Evolutionary conservation across 257 asterid species (phyloP).

Genomic region (Rehmannia glutinosa): DNA sequence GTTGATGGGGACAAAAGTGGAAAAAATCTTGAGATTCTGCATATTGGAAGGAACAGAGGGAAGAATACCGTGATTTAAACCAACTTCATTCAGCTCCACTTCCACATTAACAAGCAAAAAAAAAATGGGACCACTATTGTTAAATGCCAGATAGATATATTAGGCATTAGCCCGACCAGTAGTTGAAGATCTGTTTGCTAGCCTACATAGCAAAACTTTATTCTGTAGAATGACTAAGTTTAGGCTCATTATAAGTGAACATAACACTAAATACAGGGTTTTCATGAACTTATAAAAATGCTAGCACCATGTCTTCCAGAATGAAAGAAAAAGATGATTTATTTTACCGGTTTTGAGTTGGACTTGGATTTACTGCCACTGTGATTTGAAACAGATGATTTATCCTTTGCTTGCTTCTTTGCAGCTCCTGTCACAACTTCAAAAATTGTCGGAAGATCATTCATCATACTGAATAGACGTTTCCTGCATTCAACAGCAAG

Average conservation of each 20-base stretch:
- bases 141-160: too few relatives aligned
- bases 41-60: not conserved
- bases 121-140: not conserved
- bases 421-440: conserved; percentile 82
- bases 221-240: not conserved
- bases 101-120: not conserved
- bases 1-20: not conserved
- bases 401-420: conserved; percentile 67
- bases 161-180: not conserved
- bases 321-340: not conserved
- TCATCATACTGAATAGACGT: conserved; percentile 71
- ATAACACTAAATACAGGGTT: not conserved
- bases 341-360: conserved; percentile 48
- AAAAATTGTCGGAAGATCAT: conserved; percentile 80
- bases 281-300: not conserved
- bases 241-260: not conserved
- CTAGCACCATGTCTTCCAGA: not conserved
- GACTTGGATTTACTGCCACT: conserved; percentile 64
- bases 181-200: conserved; percentile 4
- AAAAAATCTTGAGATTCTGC: not conserved
- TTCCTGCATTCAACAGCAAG: conserved; percentile 50
- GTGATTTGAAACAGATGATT: conserved; percentile 56
- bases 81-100: not conserved
- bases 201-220: not conserved
- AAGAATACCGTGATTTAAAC: not conserved